Conservation (phyloP, 768 basidiomycete genomes). For the Russula vinacea region DNA sequence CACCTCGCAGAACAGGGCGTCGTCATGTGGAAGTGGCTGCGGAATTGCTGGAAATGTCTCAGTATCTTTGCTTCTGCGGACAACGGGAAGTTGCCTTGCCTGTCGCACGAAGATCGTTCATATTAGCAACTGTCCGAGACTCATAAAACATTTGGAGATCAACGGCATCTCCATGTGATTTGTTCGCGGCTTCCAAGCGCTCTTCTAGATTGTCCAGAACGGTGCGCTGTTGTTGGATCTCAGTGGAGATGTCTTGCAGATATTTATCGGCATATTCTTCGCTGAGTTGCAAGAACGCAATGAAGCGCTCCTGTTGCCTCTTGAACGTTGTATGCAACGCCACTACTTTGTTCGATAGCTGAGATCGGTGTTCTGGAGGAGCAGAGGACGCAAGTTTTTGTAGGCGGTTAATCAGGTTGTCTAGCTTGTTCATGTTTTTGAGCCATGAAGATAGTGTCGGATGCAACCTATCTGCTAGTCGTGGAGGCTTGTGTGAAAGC, state of each 20-base stretch:
- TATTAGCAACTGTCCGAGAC: not conserved
- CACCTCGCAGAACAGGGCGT: not conserved
- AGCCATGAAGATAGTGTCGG: not conserved
- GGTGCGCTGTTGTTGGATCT: not conserved
- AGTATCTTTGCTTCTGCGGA: not conserved
- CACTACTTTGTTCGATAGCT: not conserved
- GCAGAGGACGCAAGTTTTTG: not conserved
- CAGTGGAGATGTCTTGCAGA: not conserved
- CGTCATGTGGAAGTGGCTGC: not conserved
- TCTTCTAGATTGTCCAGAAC: not conserved
- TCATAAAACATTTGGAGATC: not conserved
- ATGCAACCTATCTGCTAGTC: not conserved
- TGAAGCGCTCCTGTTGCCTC: constrained; percentile 1
- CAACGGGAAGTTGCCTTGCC: not conserved
- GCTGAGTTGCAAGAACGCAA: not conserved
- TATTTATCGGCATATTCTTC: constrained; percentile 4
- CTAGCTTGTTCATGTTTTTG: constrained; percentile 1
- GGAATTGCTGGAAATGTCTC: not conserved
- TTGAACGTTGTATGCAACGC: not conserved
- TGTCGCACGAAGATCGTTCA: not conserved
- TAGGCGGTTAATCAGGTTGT: not conserved
- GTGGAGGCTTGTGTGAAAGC: too few species aligned
- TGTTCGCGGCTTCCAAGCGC: not conserved
- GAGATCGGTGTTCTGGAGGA: not conserved
- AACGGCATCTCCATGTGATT: not conserved